A percentile compares a stretch with the other conserved stretches of the same genome.
Conservation (phyloP, 257 asterid genomes). For the Gardenia jasminoides region DNA sequence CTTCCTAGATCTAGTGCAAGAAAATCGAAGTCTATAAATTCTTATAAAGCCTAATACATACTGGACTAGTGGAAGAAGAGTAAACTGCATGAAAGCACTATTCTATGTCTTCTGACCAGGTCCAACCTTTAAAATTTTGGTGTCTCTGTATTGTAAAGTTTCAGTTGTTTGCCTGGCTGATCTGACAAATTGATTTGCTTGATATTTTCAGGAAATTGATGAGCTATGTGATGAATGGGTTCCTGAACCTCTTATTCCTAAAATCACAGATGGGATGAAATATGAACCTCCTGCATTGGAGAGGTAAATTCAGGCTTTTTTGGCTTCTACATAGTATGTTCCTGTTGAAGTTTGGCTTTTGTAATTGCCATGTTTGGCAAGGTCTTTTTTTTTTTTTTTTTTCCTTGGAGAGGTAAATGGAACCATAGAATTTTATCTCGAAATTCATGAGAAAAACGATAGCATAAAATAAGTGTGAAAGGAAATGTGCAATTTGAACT, state of each 20-base stretch:
- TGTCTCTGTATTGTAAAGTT: neutral
- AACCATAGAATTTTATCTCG: neutral
- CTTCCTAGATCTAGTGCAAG: neutral
- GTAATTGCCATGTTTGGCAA: too few species aligned
- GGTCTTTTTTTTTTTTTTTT: neutral
- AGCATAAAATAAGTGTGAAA: neutral
- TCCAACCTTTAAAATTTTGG: neutral
- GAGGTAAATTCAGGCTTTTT: constrained; percentile 43
- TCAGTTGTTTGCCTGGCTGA: constrained; percentile 10
- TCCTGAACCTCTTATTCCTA: constrained; percentile 85
- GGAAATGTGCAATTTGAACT: neutral
- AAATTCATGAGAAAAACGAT: neutral
- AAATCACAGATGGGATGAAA: constrained; percentile 61
- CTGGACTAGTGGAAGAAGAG: neutral
- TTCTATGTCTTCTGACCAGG: neutral
- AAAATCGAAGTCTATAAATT: neutral
- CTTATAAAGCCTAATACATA: neutral
- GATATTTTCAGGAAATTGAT: constrained; percentile 78
- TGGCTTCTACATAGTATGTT: neutral
- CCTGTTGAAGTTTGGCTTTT: neutral
- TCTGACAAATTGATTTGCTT: constrained; percentile 18
- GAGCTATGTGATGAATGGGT: constrained; percentile 94
- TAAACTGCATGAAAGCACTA: neutral
- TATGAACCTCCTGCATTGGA: constrained; percentile 80
- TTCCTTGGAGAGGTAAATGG: neutral